Evolutionary conservation across 1,139 yeast genomes (phyloP).

Genomic region (Diutina siamensis): DNA sequence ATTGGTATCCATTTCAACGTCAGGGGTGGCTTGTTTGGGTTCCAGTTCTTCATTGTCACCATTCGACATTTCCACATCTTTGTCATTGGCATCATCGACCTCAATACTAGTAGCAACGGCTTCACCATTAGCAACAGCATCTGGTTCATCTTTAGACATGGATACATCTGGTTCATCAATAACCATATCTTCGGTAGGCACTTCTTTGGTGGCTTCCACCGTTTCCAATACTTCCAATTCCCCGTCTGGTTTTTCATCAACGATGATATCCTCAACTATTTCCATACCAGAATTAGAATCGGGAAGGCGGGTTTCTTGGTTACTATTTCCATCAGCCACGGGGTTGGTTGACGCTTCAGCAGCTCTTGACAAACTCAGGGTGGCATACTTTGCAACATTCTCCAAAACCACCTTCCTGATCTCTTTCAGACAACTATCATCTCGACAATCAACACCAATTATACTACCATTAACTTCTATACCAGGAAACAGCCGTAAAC

Average conservation of each 20-base stretch:
- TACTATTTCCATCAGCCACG: background rate
- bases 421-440: background rate
- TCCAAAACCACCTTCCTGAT: background rate
- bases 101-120: background rate
- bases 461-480: background rate
- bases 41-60: background rate
- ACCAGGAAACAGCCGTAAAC: slow-evolving; percentile 3
- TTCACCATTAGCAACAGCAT: no score
- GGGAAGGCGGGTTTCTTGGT: no score
- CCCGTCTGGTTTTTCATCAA: background rate
- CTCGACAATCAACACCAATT: background rate
- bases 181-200: background rate
- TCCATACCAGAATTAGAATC: no score
- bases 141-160: no score
- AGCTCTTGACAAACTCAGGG: background rate
- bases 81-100: background rate
- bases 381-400: background rate
- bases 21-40: background rate
- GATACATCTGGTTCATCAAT: no score
- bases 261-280: background rate
- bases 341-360: background rate
- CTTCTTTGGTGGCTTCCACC: background rate
- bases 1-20: no score
- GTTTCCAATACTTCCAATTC: background rate
- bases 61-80: no score